Base-by-base conservation (phyloP, 1,284 basidiomycete genomes). In the Wallemia mellicola region DNA sequence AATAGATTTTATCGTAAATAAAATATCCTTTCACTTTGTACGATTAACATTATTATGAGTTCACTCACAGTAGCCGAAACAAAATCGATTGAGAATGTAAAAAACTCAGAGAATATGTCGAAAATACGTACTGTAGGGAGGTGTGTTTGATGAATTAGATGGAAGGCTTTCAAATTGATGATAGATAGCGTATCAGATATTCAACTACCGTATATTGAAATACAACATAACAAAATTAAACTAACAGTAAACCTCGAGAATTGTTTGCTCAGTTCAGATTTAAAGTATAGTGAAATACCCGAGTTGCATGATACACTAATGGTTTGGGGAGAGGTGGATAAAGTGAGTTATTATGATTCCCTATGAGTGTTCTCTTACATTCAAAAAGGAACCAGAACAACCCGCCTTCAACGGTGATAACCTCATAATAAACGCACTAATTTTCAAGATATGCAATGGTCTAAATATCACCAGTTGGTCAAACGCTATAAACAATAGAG, bases 1-100 rank as follows among this genome's bases (percentile, higher is more conserved):
- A 59, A 60, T 30, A 60, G 60, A 1, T 62, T 62, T 55, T 62
- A 62, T 48, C 61, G 61, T 30, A 62, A 62, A 54, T 62, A 55
- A 58, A 1, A 28, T 48, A 7, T 19, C 25, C 17, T 30, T 30
- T 30, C 28, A 7, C 17, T 30, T 30, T 30, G 28, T 30, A 30
- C 17, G 28, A 30, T 17, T 7, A 30, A 7, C 28, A 30, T 30
- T 17, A 15, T n/a, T 11, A 48, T 48, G 38, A 48, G 38, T 48
- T 7, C 3, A 22, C 38, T n/a, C 5, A n/a, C 22, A 11, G 38
- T 48, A 7, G 38, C 38, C 14, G 19, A 5, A 22, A 48, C 38
- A n/a, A 48, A n/a, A n/a, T 48, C 38, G n/a, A 48, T 48, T 48
- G n/a, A 48, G 38, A 48, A 22, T 17, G 38, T 48, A 5, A 11